Conservation (phyloP, 352 stramenopile species). For the Phytophthora hibernalis region DNA sequence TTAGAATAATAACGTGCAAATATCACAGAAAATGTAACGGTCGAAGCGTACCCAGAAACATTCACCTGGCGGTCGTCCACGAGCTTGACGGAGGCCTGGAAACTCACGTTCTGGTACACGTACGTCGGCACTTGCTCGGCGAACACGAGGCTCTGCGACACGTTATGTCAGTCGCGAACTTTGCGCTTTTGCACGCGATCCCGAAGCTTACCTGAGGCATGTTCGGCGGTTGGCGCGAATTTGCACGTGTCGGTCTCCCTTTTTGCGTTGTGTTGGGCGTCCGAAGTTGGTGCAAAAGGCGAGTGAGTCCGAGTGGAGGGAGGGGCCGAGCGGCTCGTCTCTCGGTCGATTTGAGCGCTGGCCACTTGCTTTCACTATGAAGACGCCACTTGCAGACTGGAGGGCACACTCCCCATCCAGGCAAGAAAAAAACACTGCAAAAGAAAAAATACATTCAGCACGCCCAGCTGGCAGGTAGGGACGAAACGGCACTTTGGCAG, state of each 20-base stretch:
- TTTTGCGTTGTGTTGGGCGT: slow-evolving; percentile 28
- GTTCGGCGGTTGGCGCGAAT: slow-evolving; percentile 5
- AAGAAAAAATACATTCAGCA: slow-evolving; percentile 45
- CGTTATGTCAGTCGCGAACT: slow-evolving; percentile 19
- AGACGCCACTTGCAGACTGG: slow-evolving; percentile 2
- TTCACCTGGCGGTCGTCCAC: slow-evolving; percentile 67
- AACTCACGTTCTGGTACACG: slow-evolving; percentile 70
- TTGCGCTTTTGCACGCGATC: background rate
- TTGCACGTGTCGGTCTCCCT: slow-evolving; percentile 5
- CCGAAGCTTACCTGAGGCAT: slow-evolving; percentile 58
- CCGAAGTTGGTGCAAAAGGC: slow-evolving; percentile 13
- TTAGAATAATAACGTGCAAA: background rate
- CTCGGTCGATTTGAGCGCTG: slow-evolving; percentile 31
- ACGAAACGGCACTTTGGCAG: slow-evolving; percentile 13
- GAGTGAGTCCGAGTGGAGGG: slow-evolving; percentile 18
- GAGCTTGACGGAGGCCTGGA: slow-evolving; percentile 66
- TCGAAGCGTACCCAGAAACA: slow-evolving; percentile 52
- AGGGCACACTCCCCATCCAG: slow-evolving; percentile 13
- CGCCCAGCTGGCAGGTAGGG: slow-evolving; percentile 17
- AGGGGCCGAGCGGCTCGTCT: slow-evolving; percentile 36
- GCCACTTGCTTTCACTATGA: slow-evolving; percentile 36
- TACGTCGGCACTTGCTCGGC: slow-evolving; percentile 58
- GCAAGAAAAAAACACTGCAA: slow-evolving; percentile 44
- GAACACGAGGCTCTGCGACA: slow-evolving; percentile 63
- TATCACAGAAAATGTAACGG: background rate